Conservation (phyloP, 495 filamentous ascomycete species). For the Lepidopterella palustris region DNA sequence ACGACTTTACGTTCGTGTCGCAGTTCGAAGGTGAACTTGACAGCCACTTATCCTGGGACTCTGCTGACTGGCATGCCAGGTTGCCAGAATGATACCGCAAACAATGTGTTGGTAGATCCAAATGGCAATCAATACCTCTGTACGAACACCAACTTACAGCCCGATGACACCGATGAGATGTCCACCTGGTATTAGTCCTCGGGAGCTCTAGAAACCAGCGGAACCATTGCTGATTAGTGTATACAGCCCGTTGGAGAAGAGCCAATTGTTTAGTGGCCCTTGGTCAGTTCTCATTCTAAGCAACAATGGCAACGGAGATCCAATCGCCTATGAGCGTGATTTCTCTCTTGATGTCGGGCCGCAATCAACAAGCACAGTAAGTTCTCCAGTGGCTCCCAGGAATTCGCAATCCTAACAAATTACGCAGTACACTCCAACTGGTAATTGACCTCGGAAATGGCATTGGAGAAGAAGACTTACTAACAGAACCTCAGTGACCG, state of each 20-base stretch:
- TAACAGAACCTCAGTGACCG: constrained; percentile 4
- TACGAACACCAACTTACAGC: constrained; percentile 28
- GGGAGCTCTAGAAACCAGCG: background rate
- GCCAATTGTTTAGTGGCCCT: constrained; percentile 28
- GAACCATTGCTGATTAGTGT: background rate
- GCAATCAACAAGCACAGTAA: constrained; percentile 31
- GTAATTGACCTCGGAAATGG: background rate
- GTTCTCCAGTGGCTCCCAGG: constrained; percentile 6
- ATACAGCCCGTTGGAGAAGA: constrained; percentile 28
- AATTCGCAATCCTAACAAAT: constrained; percentile 1
- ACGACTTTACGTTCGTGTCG: constrained; percentile 33
- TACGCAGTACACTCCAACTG: constrained; percentile 21
- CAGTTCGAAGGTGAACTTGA: constrained; percentile 27
- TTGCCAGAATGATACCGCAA: constrained; percentile 29
- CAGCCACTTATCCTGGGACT: background rate
- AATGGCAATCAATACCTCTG: constrained; percentile 32
- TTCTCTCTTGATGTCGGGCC: constrained; percentile 35
- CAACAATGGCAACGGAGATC: constrained; percentile 33
- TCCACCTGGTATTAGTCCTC: constrained; percentile 28
- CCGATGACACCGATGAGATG: constrained; percentile 31
- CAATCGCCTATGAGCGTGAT: constrained; percentile 35
- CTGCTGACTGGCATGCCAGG: constrained; percentile 14
- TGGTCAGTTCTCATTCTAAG: constrained; percentile 37
- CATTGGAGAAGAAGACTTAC: background rate
- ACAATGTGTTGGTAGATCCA: constrained; percentile 37